Percentiles rank a stretch among this genome's conserved stretches.
These are phyloP conservation scores for Claviceps sp. DNA, from an alignment of 2,329 filamentous ascomycete species.

Conservation along the genomic window DNA sequence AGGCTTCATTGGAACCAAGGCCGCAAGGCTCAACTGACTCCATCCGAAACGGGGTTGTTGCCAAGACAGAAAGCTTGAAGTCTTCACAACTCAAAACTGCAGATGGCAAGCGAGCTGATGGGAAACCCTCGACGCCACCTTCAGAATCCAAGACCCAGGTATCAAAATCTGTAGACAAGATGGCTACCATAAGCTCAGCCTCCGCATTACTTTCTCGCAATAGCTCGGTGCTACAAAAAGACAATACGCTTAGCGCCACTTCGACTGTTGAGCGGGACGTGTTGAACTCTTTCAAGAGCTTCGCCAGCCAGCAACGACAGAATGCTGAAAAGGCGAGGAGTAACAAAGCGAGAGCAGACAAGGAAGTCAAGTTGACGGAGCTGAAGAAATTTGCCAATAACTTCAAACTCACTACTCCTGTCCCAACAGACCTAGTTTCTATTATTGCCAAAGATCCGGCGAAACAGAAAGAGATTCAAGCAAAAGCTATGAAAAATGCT, in stretches of 20 bases:
- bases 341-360: slow-evolving; percentile 56
- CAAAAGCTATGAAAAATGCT: slow-evolving; percentile 68
- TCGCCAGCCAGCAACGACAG: slow-evolving; percentile 43
- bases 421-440: slow-evolving; percentile 79
- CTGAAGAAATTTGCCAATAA: slow-evolving; percentile 87
- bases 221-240: slow-evolving; percentile 26
- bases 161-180: slow-evolving; percentile 14
- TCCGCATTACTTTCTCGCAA: slow-evolving; percentile 25
- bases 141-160: slow-evolving; percentile 19
- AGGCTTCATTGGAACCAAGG: slow-evolving; percentile 13
- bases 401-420: slow-evolving; percentile 89
- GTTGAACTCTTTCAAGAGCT: slow-evolving; percentile 48
- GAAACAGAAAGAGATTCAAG: slow-evolving; percentile 87
- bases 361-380: slow-evolving; percentile 85
- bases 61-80: slow-evolving; percentile 17
- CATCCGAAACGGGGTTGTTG: slow-evolving; percentile 16
- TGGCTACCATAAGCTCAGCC: slow-evolving; percentile 17
- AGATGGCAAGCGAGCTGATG: slow-evolving; percentile 20
- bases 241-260: slow-evolving; percentile 28
- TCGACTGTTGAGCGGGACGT: slow-evolving; percentile 50
- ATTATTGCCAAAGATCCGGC: slow-evolving; percentile 94
- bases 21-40: slow-evolving; percentile 13
- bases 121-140: slow-evolving; percentile 11
- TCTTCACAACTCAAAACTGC: slow-evolving; percentile 16
- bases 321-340: slow-evolving; percentile 42